These are phyloP conservation scores for Hypocrella siamensis DNA, from an alignment of 2,329 filamentous ascomycete species.

Conservation along the genomic window DNA sequence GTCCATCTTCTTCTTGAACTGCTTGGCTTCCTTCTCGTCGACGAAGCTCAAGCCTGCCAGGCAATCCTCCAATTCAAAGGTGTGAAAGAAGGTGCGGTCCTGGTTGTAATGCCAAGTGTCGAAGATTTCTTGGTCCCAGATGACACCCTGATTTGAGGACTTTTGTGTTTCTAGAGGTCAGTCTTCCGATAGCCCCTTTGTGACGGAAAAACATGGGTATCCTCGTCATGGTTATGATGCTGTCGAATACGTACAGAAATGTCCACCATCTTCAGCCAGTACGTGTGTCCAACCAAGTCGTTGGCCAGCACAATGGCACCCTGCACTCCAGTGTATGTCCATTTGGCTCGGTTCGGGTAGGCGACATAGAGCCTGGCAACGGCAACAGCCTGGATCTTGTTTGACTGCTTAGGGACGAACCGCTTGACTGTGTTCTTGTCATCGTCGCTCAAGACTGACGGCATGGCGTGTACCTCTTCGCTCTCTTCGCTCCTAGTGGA, in stretches of 20 bases:
- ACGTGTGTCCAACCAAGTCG: conserved; percentile 86
- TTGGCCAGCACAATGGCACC: conserved; percentile 85
- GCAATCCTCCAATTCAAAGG: conserved; percentile 89
- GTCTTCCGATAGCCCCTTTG: not conserved
- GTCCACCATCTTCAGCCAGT: conserved; percentile 96
- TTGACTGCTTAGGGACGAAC: conserved; percentile 79
- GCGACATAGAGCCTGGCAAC: conserved; percentile 89
- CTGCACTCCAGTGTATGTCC: conserved; percentile 88
- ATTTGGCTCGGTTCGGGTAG: conserved; percentile 70
- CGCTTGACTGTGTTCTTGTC: conserved; percentile 96
- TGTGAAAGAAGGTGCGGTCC: conserved; percentile 93
- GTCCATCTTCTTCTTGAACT: conserved; percentile 94
- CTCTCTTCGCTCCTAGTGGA: too few relatives aligned
- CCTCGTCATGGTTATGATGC: too few relatives aligned
- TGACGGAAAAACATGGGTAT: not conserved
- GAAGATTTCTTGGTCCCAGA: conserved; percentile 97
- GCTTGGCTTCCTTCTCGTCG: conserved; percentile 94
- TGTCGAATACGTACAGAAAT: conserved; percentile 53
- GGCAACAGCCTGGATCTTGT: conserved; percentile 94
- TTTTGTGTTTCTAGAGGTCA: conserved; percentile 17
- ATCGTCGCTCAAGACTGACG: conserved; percentile 66
- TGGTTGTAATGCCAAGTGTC: conserved; percentile 92
- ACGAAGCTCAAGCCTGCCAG: conserved; percentile 80
- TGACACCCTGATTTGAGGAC: conserved; percentile 66
- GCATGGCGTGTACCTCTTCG: too few relatives aligned